Conservation (phyloP, 345 rosid species). For the Dipteronia dyeriana region DNA sequence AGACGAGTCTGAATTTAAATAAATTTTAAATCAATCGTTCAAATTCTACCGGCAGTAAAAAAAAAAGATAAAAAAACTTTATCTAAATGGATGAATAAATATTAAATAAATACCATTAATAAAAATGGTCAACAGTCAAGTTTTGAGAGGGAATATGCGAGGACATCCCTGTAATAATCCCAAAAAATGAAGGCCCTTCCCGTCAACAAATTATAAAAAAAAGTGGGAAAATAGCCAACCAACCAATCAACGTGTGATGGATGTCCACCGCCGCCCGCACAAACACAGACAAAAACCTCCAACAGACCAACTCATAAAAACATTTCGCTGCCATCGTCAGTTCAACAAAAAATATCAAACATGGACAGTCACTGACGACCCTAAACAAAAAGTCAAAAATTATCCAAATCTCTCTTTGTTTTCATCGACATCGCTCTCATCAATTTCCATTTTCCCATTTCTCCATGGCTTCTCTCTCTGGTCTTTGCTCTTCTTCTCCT, state of each 20-base stretch:
- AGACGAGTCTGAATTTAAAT: too few relatives aligned
- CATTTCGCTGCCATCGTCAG: not conserved
- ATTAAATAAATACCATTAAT: too few relatives aligned
- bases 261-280: not conserved
- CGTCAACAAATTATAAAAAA: not conserved
- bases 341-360: not conserved
- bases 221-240: not conserved
- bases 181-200: not conserved
- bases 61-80: too few relatives aligned
- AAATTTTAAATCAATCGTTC: too few relatives aligned
- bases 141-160: not conserved
- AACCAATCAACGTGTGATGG: constrained; percentile 10
- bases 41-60: too few relatives aligned
- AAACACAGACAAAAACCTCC: not conserved
- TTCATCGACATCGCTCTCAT: constrained; percentile 29
- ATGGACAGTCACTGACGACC: not conserved
- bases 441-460: constrained; percentile 20
- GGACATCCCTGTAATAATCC: constrained; percentile 1
- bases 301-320: not conserved
- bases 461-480: constrained; percentile 62
- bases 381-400: not conserved
- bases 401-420: constrained; percentile 13
- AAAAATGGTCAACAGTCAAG: too few relatives aligned
- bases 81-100: too few relatives aligned
- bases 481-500: constrained; percentile 43